Conservation (phyloP, 129 eudicot genomes). For the Glebionis coronaria region DNA sequence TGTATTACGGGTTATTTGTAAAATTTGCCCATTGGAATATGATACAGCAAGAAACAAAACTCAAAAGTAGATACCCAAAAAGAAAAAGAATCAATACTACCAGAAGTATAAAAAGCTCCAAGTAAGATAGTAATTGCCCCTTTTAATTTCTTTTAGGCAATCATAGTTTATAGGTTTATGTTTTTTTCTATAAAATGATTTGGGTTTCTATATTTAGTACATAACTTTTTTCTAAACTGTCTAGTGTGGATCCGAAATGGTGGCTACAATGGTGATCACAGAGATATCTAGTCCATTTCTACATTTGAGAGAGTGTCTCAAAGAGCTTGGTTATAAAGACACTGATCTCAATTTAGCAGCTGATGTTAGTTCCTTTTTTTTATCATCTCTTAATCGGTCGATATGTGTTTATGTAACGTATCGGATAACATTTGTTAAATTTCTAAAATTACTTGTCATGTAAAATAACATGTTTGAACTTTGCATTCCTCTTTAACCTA, state of each 20-base stretch:
- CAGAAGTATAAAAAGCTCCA: too few relatives aligned
- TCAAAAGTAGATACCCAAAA: too few relatives aligned
- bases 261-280: constrained; percentile 76
- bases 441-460: too few relatives aligned
- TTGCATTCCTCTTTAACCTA: background rate
- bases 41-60: too few relatives aligned
- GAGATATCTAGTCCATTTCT: constrained; percentile 92
- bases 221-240: background rate
- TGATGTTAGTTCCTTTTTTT: constrained; percentile 59
- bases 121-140: too few relatives aligned
- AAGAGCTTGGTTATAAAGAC: constrained; percentile 75
- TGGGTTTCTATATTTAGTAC: constrained; percentile 4
- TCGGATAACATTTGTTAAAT: background rate
- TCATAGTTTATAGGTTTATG: background rate
- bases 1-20: too few relatives aligned
- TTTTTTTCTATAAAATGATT: background rate
- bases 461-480: background rate
- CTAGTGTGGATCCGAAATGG: constrained; percentile 98
- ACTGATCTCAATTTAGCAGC: constrained; percentile 78
- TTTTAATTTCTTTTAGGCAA: background rate
- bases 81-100: too few relatives aligned
- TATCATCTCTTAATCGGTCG: background rate
- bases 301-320: constrained; percentile 83
- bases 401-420: background rate
- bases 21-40: too few relatives aligned